phyloP scores from a whole-genome alignment of 305 asterid genomes.

The Solanum chacoense region DNA sequence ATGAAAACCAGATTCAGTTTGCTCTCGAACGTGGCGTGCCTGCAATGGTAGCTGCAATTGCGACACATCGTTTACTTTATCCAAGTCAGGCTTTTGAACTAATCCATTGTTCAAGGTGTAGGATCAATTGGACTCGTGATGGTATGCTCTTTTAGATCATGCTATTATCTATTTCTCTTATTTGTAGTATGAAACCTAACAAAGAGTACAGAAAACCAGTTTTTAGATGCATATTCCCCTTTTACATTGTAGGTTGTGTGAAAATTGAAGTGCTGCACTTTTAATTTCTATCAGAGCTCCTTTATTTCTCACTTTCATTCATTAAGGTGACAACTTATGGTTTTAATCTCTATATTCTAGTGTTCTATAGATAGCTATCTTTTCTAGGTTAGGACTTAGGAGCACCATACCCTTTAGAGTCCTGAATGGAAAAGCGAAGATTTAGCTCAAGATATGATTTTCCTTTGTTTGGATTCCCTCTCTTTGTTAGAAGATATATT shows the following conservation, averaged over 20 bases:
- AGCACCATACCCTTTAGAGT: background rate
- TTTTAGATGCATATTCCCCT: background rate
- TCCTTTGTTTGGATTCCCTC: background rate
- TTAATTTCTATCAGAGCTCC: background rate
- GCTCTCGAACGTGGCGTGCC: slow-evolving; percentile 97
- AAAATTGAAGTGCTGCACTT: background rate
- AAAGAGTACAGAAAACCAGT: background rate
- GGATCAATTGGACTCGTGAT: slow-evolving; percentile 93
- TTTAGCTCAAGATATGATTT: background rate
- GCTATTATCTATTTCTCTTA: background rate
- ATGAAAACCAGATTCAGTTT: slow-evolving; percentile 90
- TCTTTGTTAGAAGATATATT: background rate
- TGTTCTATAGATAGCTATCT: background rate
- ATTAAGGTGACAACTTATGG: background rate
- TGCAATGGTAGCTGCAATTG: slow-evolving; percentile 86
- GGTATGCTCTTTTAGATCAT: slow-evolving; percentile 36
- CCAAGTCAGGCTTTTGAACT: slow-evolving; percentile 93
- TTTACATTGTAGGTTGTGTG: background rate
- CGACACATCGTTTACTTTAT: slow-evolving; percentile 61
- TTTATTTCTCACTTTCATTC: background rate
- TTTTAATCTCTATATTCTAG: background rate
- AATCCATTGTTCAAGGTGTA: slow-evolving; percentile 88
- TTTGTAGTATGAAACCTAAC: background rate
- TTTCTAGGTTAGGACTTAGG: background rate
- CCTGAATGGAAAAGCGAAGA: background rate